Evolutionary conservation across 2,329 filamentous ascomycete genomes (phyloP).

Genomic region (Neonectria punicea): DNA sequence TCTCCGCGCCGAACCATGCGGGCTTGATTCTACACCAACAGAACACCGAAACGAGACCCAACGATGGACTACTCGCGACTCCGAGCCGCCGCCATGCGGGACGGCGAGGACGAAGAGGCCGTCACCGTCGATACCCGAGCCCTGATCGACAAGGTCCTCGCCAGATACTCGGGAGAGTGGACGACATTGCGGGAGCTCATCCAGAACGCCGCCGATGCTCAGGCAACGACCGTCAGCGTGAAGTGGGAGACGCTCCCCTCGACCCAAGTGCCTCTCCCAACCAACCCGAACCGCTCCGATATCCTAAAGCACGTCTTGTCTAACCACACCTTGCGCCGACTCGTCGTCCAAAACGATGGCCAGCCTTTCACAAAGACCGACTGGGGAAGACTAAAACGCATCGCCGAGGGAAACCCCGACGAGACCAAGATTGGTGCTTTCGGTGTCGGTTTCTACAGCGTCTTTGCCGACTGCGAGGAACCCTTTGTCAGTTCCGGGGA

Average conservation of each 20-base stretch:
- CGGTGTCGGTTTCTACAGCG: slow-evolving; percentile 97
- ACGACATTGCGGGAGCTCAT: slow-evolving; percentile 90
- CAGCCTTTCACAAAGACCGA: slow-evolving; percentile 88
- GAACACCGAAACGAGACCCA: slow-evolving; percentile 4
- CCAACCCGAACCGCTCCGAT: slow-evolving; percentile 72
- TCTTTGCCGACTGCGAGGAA: slow-evolving; percentile 97
- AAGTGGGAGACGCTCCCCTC: slow-evolving; percentile 94
- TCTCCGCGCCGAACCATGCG: slow-evolving; percentile 28
- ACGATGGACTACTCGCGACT: slow-evolving; percentile 79
- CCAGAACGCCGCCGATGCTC: slow-evolving; percentile 97
- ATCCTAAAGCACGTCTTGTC: slow-evolving; percentile 84
- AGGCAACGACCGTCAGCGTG: slow-evolving; percentile 88
- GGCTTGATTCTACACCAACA: slow-evolving; percentile 22
- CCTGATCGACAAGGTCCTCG: slow-evolving; percentile 96
- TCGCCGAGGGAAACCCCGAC: slow-evolving; percentile 98
- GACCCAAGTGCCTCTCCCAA: slow-evolving; percentile 75
- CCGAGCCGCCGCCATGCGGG: slow-evolving; percentile 85
- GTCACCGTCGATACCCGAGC: slow-evolving; percentile 98
- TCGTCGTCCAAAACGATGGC: slow-evolving; percentile 95
- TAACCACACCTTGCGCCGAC: slow-evolving; percentile 84
- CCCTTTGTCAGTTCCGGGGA: slow-evolving; percentile 94
- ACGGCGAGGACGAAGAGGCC: slow-evolving; percentile 92
- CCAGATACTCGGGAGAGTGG: slow-evolving; percentile 96
- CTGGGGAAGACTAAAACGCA: slow-evolving; percentile 93
- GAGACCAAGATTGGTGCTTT: slow-evolving; percentile 99